Percentiles rank a stretch among this genome's conserved stretches.
Evolutionary conservation across 2,329 filamentous ascomycete species (phyloP).

Genomic region (Lasiodiplodia sp.): DNA sequence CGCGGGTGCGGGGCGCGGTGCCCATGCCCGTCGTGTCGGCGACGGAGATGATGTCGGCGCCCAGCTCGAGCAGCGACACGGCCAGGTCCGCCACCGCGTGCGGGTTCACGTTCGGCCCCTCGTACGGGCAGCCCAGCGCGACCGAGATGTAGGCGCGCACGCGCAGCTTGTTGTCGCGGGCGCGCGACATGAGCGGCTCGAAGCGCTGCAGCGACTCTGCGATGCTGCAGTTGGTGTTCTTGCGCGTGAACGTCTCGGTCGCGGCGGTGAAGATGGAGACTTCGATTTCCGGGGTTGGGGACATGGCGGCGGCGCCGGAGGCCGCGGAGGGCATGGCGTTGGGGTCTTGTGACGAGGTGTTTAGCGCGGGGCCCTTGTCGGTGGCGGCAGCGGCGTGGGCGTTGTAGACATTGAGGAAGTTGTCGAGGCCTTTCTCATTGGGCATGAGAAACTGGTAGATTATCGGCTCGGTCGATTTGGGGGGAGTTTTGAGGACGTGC

Average conservation of each 20-base stretch:
- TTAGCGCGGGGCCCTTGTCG: conserved; percentile 49
- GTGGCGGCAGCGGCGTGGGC: conserved; percentile 53
- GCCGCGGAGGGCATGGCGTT: conserved; percentile 50
- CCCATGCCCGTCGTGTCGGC: conserved; percentile 94
- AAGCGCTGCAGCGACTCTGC: conserved; percentile 76
- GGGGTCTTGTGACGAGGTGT: conserved; percentile 52
- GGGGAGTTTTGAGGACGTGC: conserved; percentile 67
- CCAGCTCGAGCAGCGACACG: conserved; percentile 76
- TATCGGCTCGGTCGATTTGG: conserved; percentile 62
- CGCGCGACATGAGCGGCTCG: conserved; percentile 71
- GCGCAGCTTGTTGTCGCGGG: conserved; percentile 69
- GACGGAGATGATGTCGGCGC: conserved; percentile 88
- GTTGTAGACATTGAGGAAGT: conserved; percentile 63
- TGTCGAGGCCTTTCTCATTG: conserved; percentile 75
- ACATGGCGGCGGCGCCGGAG: conserved; percentile 42
- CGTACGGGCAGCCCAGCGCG: conserved; percentile 75
- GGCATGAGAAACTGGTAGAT: conserved; percentile 84
- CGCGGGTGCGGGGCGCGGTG: conserved; percentile 73
- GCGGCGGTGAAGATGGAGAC: conserved; percentile 83
- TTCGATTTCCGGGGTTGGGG: conserved; percentile 66
- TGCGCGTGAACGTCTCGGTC: conserved; percentile 79
- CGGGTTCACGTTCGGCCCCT: conserved; percentile 62
- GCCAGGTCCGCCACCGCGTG: conserved; percentile 68
- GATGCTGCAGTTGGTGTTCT: conserved; percentile 84
- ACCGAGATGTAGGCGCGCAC: conserved; percentile 84